A percentile compares a stretch with the other conserved stretches of the same genome.
These are phyloP conservation scores for Amanita phalloides DNA, from an alignment of 768 basidiomycete genomes.

Conservation along the genomic window DNA sequence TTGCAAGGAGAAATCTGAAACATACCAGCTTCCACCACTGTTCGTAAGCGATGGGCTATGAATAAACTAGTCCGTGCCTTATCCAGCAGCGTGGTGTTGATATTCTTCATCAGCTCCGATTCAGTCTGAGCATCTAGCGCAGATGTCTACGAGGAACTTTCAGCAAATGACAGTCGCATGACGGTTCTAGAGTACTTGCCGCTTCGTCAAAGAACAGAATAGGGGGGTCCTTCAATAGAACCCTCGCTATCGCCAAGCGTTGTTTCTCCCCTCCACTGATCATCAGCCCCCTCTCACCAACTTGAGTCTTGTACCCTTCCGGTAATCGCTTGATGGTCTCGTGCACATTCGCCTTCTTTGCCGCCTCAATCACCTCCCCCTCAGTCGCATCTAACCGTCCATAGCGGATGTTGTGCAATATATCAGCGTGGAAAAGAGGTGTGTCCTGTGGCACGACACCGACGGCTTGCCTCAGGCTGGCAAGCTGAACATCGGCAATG, in stretches of 20 bases:
- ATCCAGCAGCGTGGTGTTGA: constrained; percentile 68
- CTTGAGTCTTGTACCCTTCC: constrained; percentile 80
- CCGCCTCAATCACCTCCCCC: constrained; percentile 79
- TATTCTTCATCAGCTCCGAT: constrained; percentile 88
- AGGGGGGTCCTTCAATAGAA: constrained; percentile 87
- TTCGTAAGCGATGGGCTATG: constrained; percentile 88
- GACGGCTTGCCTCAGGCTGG: constrained; percentile 61
- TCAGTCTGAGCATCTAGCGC: constrained; percentile 95
- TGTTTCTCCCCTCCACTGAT: constrained; percentile 99
- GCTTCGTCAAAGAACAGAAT: constrained; percentile 99
- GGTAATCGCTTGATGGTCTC: constrained; percentile 71
- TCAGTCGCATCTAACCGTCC: constrained; percentile 82
- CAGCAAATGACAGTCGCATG: neutral
- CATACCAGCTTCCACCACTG: constrained; percentile 81
- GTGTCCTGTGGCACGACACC: constrained; percentile 99
- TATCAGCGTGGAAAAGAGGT: constrained; percentile 91
- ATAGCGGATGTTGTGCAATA: constrained; percentile 93
- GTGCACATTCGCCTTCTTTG: constrained; percentile 81
- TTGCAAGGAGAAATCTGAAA: neutral
- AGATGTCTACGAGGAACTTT: constrained; percentile 56
- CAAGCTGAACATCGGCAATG: constrained; percentile 59
- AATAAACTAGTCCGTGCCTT: constrained; percentile 89
- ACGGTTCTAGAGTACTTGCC: constrained; percentile 37
- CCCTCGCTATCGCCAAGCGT: constrained; percentile 85
- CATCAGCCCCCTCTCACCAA: constrained; percentile 96